A percentile compares a stretch with the other conserved stretches of the same genome.
Evolutionary conservation across 352 stramenopile genomes (phyloP).

Genomic region (Phytophthora chlamydospora): DNA sequence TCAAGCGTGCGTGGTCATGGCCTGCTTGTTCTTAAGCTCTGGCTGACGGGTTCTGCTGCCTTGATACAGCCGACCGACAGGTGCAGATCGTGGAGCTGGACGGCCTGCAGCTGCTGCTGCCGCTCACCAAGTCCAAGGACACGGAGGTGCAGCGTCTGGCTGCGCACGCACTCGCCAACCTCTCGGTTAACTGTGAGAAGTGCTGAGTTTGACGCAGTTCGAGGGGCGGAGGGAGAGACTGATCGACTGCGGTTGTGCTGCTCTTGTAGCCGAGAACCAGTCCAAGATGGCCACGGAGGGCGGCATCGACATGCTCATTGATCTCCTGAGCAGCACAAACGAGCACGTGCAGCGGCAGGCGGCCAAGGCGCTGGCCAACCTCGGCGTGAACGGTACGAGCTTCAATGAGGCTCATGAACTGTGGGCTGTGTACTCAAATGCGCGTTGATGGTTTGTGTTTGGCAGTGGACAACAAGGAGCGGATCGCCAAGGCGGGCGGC

Average conservation of each 20-base stretch:
- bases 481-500: slow-evolving; percentile 90
- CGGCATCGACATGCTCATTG: slow-evolving; percentile 94
- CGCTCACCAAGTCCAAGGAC: slow-evolving; percentile 92
- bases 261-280: slow-evolving; percentile 89
- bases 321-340: slow-evolving; percentile 84
- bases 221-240: too few relatives aligned
- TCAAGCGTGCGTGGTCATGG: slow-evolving; percentile 77
- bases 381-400: slow-evolving; percentile 88
- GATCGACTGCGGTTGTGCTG: not conserved
- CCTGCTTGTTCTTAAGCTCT: not conserved
- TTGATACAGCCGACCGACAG: slow-evolving; percentile 84
- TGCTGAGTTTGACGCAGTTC: not conserved
- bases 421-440: not conserved
- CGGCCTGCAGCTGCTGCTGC: slow-evolving; percentile 92
- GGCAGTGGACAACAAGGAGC: slow-evolving; percentile 92
- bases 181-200: slow-evolving; percentile 91
- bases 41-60: slow-evolving; percentile 4
- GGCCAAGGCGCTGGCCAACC: slow-evolving; percentile 93
- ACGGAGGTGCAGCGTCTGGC: slow-evolving; percentile 93
- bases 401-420: not conserved
- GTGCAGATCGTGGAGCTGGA: slow-evolving; percentile 95
- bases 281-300: slow-evolving; percentile 93
- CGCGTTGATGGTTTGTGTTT: slow-evolving; percentile 1
- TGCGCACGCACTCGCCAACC: slow-evolving; percentile 93
- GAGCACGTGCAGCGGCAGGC: slow-evolving; percentile 93